Percentiles rank a stretch among this genome's conserved stretches.
These are phyloP conservation scores for Termitomyces titanicus DNA, from an alignment of 768 basidiomycete species.

Conservation along the genomic window DNA sequence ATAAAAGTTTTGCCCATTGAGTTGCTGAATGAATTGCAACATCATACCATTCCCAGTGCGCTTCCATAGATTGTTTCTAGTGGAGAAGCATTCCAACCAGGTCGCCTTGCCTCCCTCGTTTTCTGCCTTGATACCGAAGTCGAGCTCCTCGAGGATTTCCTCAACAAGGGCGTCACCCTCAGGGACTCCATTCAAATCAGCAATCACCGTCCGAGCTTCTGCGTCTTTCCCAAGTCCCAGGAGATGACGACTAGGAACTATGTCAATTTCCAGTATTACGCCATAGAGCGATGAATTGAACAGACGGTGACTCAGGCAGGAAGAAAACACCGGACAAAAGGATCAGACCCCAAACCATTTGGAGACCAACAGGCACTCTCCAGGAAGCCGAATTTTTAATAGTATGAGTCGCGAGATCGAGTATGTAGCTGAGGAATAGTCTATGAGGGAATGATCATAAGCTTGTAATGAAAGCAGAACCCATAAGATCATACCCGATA, in stretches of 20 bases:
- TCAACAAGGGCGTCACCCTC: slow-evolving; percentile 54
- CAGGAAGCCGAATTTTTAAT: slow-evolving; percentile 61
- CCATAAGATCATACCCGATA: slow-evolving; percentile 43
- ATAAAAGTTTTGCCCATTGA: slow-evolving; percentile 81
- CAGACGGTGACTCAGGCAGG: slow-evolving; percentile 76
- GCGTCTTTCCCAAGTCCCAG: slow-evolving; percentile 49
- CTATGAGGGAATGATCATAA: slow-evolving; percentile 26
- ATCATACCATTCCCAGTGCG: slow-evolving; percentile 80
- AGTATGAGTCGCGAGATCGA: slow-evolving; percentile 64
- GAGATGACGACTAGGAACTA: slow-evolving; percentile 58
- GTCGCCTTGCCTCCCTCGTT: slow-evolving; percentile 80
- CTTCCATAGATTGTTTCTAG: slow-evolving; percentile 64
- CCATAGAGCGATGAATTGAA: slow-evolving; percentile 4
- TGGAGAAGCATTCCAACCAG: slow-evolving; percentile 77
- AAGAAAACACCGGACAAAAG: slow-evolving; percentile 70
- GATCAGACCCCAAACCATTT: slow-evolving; percentile 65
- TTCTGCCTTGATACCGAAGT: slow-evolving; percentile 62
- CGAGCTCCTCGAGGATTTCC: slow-evolving; percentile 61
- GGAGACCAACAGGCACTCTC: slow-evolving; percentile 73
- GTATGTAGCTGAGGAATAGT: slow-evolving; percentile 68
- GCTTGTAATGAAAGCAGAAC: background rate
- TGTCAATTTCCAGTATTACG: background rate
- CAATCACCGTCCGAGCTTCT: slow-evolving; percentile 61
- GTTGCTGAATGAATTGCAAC: slow-evolving; percentile 77
- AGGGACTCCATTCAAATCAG: slow-evolving; percentile 61